Conservation (phyloP, 306 rosid genomes). For the Carpinus viminea region DNA sequence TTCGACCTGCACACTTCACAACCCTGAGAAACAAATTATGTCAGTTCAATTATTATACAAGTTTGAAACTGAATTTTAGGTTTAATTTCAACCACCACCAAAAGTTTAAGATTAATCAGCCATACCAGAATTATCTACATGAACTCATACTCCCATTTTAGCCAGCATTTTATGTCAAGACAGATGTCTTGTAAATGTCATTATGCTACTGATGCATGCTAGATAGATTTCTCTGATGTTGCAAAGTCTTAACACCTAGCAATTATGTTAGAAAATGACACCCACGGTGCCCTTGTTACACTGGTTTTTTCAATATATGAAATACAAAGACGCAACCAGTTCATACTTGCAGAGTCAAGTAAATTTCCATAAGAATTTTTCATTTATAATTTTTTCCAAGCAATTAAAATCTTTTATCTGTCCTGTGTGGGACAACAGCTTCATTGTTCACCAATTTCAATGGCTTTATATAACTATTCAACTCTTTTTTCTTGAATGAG, state of each 20-base stretch:
- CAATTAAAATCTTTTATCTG: neutral
- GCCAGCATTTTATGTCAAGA: neutral
- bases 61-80: neutral
- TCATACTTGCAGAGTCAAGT: constrained; percentile 14
- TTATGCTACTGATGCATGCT: neutral
- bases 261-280: neutral
- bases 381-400: neutral
- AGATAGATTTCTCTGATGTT: neutral
- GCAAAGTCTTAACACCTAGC: neutral
- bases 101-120: neutral
- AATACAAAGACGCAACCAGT: neutral
- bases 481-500: constrained; percentile 14
- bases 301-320: neutral
- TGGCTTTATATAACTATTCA: neutral
- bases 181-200: neutral
- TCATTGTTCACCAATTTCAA: neutral
- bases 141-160: neutral
- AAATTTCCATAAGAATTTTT: neutral
- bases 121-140: neutral
- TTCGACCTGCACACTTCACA: constrained; percentile 87
- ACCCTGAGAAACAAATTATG: constrained; percentile 57
- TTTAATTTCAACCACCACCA: neutral
- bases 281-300: constrained; percentile 3
- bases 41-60: neutral
- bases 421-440: neutral